Evolutionary conservation across 2,329 filamentous ascomycete species (phyloP).

Genomic region (Trichoderma koningii): DNA sequence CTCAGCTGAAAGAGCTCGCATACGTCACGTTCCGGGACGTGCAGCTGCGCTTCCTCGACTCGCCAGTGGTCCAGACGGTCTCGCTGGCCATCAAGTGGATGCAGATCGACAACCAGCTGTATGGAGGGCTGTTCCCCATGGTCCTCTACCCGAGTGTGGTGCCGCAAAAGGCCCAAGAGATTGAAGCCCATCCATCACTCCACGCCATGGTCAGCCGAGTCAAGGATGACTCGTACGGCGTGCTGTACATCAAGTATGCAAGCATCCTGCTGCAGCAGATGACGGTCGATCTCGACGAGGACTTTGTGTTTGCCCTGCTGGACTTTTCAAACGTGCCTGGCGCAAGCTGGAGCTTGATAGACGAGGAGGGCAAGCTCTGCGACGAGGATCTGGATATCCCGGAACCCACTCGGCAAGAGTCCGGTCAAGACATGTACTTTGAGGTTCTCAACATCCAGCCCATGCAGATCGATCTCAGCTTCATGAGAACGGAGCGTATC

Average conservation of each 20-base stretch:
- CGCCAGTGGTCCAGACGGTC: conserved; percentile 88
- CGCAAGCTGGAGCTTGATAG: conserved; percentile 69
- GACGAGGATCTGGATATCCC: conserved; percentile 90
- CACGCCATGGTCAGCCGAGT: conserved; percentile 89
- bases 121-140: conserved; percentile 97
- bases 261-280: conserved; percentile 93
- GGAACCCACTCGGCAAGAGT: conserved; percentile 80
- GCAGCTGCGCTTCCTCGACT: conserved; percentile 88
- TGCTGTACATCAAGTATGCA: conserved; percentile 97
- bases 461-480: conserved; percentile 96
- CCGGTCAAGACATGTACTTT: conserved; percentile 95
- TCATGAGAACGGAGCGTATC: conserved; percentile 93
- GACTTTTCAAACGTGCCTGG: conserved; percentile 94
- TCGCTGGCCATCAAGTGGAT: conserved; percentile 96
- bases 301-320: conserved; percentile 94
- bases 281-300: conserved; percentile 96
- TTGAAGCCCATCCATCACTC: conserved; percentile 92
- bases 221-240: conserved; percentile 97
- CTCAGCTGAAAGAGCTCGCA: conserved; percentile 85
- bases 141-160: conserved; percentile 96
- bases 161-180: conserved; percentile 93
- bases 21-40: conserved; percentile 93
- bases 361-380: conserved; percentile 81
- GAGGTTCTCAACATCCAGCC: conserved; percentile 95
- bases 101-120: conserved; percentile 97